Evolutionary conservation across 306 rosid genomes (phyloP).

Genomic region (Pueraria montana): DNA sequence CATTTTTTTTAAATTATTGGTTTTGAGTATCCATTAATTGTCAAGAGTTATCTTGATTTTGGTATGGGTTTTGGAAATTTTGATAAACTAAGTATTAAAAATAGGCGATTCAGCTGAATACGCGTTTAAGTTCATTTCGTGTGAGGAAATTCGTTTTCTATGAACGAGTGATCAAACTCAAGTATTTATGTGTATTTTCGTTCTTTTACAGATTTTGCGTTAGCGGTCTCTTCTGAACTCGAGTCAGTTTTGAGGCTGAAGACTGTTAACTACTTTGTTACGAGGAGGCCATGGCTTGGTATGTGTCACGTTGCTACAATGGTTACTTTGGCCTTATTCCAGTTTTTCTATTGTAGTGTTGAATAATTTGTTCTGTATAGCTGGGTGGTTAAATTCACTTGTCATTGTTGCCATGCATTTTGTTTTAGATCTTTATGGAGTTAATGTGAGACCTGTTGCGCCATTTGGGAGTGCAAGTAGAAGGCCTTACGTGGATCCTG

Average conservation of each 20-base stretch:
- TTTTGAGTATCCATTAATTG: slow-evolving; percentile 16
- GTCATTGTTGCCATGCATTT: slow-evolving; percentile 57
- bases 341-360: neutral
- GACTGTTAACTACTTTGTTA: slow-evolving; percentile 76
- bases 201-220: slow-evolving; percentile 67
- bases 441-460: slow-evolving; percentile 95
- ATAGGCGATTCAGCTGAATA: slow-evolving; percentile 1
- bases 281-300: slow-evolving; percentile 99
- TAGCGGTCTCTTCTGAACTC: slow-evolving; percentile 71
- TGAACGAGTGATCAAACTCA: neutral
- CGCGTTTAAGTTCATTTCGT: slow-evolving; percentile 4
- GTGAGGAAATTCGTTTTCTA: slow-evolving; percentile 10
- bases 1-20: neutral
- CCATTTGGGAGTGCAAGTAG: slow-evolving; percentile 92
- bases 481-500: slow-evolving; percentile 74
- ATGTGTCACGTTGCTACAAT: slow-evolving; percentile 36
- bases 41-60: neutral
- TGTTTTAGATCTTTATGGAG: slow-evolving; percentile 88
- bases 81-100: slow-evolving; percentile 15
- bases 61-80: slow-evolving; percentile 6
- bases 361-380: neutral
- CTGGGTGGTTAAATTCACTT: slow-evolving; percentile 28
- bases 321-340: neutral
- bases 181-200: slow-evolving; percentile 18
- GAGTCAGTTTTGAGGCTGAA: slow-evolving; percentile 82